Evolutionary conservation across 306 rosid species (phyloP).

Genomic region (Quercus engelmannii): DNA sequence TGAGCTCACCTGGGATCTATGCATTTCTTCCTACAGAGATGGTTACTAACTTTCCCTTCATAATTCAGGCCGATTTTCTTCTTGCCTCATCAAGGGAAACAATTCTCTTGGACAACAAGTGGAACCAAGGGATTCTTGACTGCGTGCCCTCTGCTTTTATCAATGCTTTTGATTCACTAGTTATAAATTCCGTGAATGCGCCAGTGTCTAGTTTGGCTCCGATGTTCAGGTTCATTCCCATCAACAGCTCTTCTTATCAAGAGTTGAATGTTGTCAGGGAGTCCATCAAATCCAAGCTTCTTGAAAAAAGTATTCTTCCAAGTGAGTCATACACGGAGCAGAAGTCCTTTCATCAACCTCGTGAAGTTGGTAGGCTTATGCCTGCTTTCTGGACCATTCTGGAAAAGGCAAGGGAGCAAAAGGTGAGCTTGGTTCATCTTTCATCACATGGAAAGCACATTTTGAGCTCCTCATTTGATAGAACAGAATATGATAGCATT

Average conservation of each 20-base stretch:
- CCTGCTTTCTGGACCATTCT: constrained; percentile 63
- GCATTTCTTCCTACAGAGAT: constrained; percentile 79
- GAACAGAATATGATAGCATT: constrained; percentile 25
- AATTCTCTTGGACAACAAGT: constrained; percentile 56
- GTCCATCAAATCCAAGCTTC: constrained; percentile 37
- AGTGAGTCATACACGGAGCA: constrained; percentile 48
- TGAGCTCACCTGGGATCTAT: constrained; percentile 54
- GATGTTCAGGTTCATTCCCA: constrained; percentile 55
- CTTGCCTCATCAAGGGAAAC: constrained; percentile 74
- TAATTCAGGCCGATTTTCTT: constrained; percentile 75
- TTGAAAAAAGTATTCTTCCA: constrained; percentile 51
- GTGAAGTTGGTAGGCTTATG: constrained; percentile 56
- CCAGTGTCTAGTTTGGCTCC: constrained; percentile 43
- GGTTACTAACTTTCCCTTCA: constrained; percentile 69
- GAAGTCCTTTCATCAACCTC: constrained; percentile 60
- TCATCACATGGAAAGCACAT: constrained; percentile 51
- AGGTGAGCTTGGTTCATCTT: constrained; percentile 39
- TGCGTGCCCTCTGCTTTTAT: constrained; percentile 61
- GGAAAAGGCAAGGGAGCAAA: constrained; percentile 31
- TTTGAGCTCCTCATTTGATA: constrained; percentile 51
- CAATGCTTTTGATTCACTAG: constrained; percentile 55
- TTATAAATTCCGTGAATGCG: constrained; percentile 28
- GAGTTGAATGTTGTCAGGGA: constrained; percentile 49
- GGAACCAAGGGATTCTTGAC: constrained; percentile 76
- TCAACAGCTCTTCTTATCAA: constrained; percentile 29